These are phyloP conservation scores for Sarocladium oryzae DNA, from an alignment of 2,329 filamentous ascomycete species.

Conservation along the genomic window DNA sequence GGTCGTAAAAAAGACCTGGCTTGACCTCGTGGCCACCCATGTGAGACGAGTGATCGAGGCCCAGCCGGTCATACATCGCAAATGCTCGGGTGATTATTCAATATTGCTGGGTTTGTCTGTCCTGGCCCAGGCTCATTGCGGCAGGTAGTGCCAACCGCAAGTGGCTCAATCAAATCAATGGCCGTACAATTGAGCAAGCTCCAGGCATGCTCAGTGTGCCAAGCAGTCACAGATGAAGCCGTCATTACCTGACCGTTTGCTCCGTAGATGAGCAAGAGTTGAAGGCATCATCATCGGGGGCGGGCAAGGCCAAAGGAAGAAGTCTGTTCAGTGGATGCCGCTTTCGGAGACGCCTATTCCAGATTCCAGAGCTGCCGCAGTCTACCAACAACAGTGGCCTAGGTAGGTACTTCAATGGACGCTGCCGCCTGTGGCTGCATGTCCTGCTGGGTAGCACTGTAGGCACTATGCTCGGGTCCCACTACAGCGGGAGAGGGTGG, in stretches of 20 bases:
- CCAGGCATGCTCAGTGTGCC: too few species aligned
- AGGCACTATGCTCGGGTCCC: background rate
- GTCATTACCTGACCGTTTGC: too few species aligned
- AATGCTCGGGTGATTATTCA: background rate
- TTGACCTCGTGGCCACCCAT: background rate
- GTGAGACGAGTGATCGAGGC: constrained; percentile 2
- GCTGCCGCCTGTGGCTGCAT: background rate
- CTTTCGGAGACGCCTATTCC: background rate
- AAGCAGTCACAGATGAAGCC: too few species aligned
- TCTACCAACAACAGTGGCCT: background rate
- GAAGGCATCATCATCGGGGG: background rate
- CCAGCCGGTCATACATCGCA: background rate
- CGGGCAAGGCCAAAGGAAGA: too few species aligned
- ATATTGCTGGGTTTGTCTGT: background rate
- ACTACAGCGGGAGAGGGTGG: background rate
- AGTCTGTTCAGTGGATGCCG: background rate
- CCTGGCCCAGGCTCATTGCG: background rate
- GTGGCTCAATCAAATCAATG: too few species aligned
- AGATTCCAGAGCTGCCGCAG: background rate
- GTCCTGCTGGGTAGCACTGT: background rate
- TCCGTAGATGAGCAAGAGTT: too few species aligned
- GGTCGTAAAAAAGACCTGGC: background rate
- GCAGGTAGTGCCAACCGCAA: background rate
- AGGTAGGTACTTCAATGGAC: background rate
- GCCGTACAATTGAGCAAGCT: background rate